Base-by-base conservation (phyloP, 208 protist genomes). In the Angomonas ambiguus region DNA sequence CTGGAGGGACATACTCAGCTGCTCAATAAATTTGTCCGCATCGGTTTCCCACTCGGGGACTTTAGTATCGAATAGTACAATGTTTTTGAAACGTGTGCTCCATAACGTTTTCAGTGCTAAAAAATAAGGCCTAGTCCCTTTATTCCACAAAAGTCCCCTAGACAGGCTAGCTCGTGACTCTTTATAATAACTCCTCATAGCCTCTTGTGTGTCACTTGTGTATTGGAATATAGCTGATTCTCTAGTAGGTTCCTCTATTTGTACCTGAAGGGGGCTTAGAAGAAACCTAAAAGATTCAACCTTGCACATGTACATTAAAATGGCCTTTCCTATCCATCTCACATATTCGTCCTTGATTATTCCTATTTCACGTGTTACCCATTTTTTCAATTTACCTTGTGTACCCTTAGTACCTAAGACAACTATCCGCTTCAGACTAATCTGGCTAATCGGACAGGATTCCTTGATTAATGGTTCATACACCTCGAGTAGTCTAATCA, bases 281-380 rank as follows among this genome's bases (percentile, higher is more conserved):
- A 93, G 79, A 28, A 65, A 66, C 41, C 83, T 68, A 69, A 87
- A 89, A 61, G 86, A 51, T 20, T 70, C 72, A 76, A 80, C 81
- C 10, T 77, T 72, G 74, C 77, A 86, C 82, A 95, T 85, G 69
- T 95, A 95, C 35, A 84, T 80, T 72, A 85, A 93, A 65, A 95
- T 82, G 45, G 69, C 74, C 35, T 86, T 51, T n/a, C 80, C 62
- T 65, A 76, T 71, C 58, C 77, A 79, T 16, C 70, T 63, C 51
- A 82, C 74, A 56, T 85, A 89, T 63, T 87, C 77, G 58, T 90
- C 80, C 51, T 79, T 87, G 2, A 95, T 63, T 24, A 80, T 65
- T 57, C 62, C 64, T n/a, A 91, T 80, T 42, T 91, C 84, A 0
- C 65, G 41, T 18, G 85, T 79, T 6, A 95, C 79, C 55, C 74